Percentiles rank a stretch among this genome's conserved stretches.
phyloP scores from a whole-genome alignment of 1,284 basidiomycete species.

The Pseudozyma pruni region DNA sequence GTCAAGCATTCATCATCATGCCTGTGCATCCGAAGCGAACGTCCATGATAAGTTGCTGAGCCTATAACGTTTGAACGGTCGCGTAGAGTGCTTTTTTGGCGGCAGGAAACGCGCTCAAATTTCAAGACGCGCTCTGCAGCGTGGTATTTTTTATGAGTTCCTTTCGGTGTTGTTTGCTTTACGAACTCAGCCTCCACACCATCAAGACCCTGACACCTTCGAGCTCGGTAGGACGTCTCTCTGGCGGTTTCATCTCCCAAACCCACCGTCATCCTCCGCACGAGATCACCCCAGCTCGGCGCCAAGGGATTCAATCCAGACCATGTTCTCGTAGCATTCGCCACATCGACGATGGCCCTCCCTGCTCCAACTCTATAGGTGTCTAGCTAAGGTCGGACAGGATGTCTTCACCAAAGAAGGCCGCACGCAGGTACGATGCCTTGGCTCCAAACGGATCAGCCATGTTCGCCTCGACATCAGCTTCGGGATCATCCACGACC shows the following conservation, averaged over 20 bases:
- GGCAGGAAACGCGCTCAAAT: conserved; percentile 12
- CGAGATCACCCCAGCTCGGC: no score
- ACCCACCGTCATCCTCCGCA: neutral
- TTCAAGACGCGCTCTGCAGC: conserved; percentile 25
- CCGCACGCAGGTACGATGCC: conserved; percentile 28
- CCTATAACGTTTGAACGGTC: neutral
- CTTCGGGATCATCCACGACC: neutral
- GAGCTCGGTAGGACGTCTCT: no score
- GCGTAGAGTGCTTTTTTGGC: conserved; percentile 10
- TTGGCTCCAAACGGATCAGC: conserved; percentile 5
- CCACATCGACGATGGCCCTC: neutral
- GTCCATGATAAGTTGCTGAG: no score
- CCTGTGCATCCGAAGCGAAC: no score
- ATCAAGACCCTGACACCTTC: conserved; percentile 5
- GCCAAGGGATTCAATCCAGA: no score
- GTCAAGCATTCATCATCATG: no score
- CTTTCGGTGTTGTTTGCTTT: conserved; percentile 5
- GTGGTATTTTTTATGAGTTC: conserved; percentile 21
- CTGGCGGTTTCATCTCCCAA: no score
- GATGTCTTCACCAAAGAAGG: conserved; percentile 46
- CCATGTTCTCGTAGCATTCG: conserved; percentile 15
- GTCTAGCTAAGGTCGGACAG: neutral
- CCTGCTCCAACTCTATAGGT: conserved; percentile 10
- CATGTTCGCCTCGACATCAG: conserved; percentile 10
- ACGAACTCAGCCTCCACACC: conserved; percentile 42